phyloP scores from a whole-genome alignment of 2,329 filamentous ascomycete genomes.

The Aspergillus alliaceus region DNA sequence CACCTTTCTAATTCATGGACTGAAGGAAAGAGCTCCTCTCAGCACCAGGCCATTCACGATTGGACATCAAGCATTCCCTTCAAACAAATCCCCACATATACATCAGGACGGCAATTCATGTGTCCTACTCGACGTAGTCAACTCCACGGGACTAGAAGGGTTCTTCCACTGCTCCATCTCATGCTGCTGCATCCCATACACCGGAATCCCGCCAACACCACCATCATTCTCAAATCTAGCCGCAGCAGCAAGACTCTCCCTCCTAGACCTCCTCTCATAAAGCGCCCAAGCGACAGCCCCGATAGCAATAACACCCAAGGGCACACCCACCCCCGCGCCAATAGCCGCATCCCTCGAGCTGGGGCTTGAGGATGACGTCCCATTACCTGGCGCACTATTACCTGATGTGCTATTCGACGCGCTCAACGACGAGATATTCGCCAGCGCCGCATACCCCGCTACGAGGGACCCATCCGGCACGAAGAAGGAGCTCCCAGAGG shows the following conservation, averaged over 20 bases:
- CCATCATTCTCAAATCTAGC: background rate
- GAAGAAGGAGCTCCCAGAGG: background rate
- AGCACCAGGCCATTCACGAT: background rate
- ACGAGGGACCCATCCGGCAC: background rate
- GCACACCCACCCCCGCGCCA: background rate
- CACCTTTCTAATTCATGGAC: background rate
- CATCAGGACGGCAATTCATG: background rate
- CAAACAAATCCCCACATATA: background rate
- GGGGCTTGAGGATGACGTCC: background rate
- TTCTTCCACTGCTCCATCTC: background rate
- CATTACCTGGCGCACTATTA: background rate
- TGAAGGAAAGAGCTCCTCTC: background rate
- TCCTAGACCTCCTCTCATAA: background rate
- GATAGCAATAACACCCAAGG: background rate
- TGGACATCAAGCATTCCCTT: background rate
- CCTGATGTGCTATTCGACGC: background rate
- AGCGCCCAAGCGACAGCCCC: background rate
- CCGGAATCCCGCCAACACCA: background rate
- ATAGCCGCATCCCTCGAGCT: background rate
- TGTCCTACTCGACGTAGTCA: background rate
- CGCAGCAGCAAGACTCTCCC: background rate
- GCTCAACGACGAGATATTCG: background rate
- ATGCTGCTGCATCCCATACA: background rate
- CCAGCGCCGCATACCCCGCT: background rate
- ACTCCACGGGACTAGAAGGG: background rate